A percentile compares a stretch with the other conserved stretches of the same genome.
Conservation (phyloP, 1,284 basidiomycete genomes). For the Apiotrichum porosum region DNA sequence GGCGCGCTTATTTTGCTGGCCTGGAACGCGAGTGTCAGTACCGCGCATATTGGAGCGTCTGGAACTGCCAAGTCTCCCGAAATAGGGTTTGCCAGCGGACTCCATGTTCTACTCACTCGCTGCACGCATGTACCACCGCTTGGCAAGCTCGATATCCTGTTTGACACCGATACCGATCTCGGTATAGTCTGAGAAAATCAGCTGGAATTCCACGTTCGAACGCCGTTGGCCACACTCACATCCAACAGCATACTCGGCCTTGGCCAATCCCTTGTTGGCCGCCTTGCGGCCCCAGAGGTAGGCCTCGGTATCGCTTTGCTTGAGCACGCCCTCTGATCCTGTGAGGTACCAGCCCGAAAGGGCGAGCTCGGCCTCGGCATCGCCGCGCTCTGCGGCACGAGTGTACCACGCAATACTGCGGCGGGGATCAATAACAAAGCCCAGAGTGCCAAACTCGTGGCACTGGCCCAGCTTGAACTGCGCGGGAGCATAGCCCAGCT, state of each 20-base stretch:
- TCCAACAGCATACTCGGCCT: constrained; percentile 93
- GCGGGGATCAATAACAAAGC: constrained; percentile 87
- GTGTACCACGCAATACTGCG: constrained; percentile 98
- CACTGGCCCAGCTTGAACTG: constrained; percentile 94
- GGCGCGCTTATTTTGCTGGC: constrained; percentile 45
- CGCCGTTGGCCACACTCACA: constrained; percentile 47
- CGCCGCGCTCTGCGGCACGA: constrained; percentile 91
- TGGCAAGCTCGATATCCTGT: constrained; percentile 91
- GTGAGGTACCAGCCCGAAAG: constrained; percentile 97
- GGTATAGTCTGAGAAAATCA: constrained; percentile 62
- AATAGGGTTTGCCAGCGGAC: background rate
- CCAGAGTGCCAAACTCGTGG: constrained; percentile 86
- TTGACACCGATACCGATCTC: constrained; percentile 98
- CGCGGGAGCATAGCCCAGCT: constrained; percentile 86
- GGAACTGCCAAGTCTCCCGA: background rate
- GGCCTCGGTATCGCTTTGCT: constrained; percentile 95
- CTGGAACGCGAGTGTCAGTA: constrained; percentile 21
- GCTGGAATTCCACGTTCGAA: background rate
- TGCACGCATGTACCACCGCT: constrained; percentile 97
- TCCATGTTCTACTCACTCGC: constrained; percentile 61
- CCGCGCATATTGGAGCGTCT: background rate
- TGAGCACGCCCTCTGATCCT: constrained; percentile 88
- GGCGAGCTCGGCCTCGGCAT: constrained; percentile 90
- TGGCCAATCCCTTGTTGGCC: constrained; percentile 85
- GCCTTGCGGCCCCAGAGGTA: constrained; percentile 93